Percentiles rank a stretch among this genome's conserved stretches.
Evolutionary conservation across 2,329 filamentous ascomycete species (phyloP).

Genomic region (Trichoderma asperellum): DNA sequence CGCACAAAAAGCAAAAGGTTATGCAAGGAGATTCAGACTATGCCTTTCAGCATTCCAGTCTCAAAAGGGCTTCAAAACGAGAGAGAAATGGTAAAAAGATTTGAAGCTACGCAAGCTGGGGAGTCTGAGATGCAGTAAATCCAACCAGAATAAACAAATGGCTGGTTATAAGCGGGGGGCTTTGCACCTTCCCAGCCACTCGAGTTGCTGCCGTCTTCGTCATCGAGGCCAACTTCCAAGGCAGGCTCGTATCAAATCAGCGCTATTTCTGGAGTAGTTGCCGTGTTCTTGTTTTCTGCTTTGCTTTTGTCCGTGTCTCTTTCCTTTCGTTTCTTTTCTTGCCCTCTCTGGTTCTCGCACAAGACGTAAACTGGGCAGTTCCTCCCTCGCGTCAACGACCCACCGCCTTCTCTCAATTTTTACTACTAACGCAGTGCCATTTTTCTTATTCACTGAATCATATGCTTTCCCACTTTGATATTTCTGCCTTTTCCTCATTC

Average conservation of each 20-base stretch:
- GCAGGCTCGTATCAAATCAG: slow-evolving; percentile 6
- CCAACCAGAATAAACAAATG: slow-evolving; percentile 14
- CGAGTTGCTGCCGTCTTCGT: slow-evolving; percentile 17
- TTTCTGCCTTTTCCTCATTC: slow-evolving; percentile 13
- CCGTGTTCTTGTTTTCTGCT: neutral
- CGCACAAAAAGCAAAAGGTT: neutral
- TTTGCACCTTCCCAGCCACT: slow-evolving; percentile 25
- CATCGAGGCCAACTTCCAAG: slow-evolving; percentile 21
- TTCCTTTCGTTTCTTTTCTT: neutral
- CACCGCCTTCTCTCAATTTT: slow-evolving; percentile 10
- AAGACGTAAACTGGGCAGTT: neutral
- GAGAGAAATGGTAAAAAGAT: neutral
- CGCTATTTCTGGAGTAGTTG: neutral
- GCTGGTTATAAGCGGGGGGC: slow-evolving; percentile 14
- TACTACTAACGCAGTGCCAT: neutral
- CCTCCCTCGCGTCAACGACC: slow-evolving; percentile 12
- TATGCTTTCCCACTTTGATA: neutral
- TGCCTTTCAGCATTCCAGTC: slow-evolving; percentile 17
- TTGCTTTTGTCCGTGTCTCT: neutral
- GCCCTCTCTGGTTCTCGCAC: neutral
- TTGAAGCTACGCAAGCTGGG: neutral
- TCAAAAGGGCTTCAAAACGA: neutral
- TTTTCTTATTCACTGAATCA: neutral
- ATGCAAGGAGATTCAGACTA: slow-evolving; percentile 10
- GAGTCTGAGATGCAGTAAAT: slow-evolving; percentile 3